A percentile compares a stretch with the other conserved stretches of the same genome.
These are phyloP conservation scores for Arbutus unedo DNA, from an alignment of 148 eudicot species.

Conservation along the genomic window DNA sequence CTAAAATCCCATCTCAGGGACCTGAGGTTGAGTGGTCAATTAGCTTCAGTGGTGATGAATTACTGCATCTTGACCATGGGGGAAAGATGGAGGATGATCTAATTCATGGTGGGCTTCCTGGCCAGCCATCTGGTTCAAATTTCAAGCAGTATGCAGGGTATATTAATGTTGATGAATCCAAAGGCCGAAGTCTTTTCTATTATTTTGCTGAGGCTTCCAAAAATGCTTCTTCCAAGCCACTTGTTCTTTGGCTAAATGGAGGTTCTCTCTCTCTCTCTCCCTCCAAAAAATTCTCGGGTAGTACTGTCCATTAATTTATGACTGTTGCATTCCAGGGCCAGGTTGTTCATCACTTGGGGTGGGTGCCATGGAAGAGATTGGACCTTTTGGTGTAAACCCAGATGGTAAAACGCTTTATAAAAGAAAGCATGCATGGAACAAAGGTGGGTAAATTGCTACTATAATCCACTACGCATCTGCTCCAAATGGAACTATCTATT, in stretches of 20 bases:
- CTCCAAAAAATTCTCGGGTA: neutral
- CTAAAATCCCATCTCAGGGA: slow-evolving; percentile 5
- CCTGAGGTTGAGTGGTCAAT: neutral
- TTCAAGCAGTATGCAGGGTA: slow-evolving; percentile 51
- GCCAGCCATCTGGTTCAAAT: slow-evolving; percentile 30
- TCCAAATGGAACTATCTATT: neutral
- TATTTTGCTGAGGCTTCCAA: slow-evolving; percentile 38
- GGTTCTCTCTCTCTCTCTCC: slow-evolving; percentile 23
- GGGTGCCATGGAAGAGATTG: slow-evolving; percentile 52
- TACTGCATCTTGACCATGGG: neutral
- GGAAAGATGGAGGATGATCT: slow-evolving; percentile 34
- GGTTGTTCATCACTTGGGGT: slow-evolving; percentile 52
- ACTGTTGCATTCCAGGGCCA: slow-evolving; percentile 30
- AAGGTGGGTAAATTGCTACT: slow-evolving; percentile 19
- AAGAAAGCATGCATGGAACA: slow-evolving; percentile 42
- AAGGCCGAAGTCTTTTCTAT: slow-evolving; percentile 43
- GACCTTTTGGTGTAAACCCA: slow-evolving; percentile 48
- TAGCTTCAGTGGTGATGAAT: neutral
- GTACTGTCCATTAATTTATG: neutral
- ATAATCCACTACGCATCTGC: too few species aligned
- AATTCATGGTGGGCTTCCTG: slow-evolving; percentile 33
- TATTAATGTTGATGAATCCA: slow-evolving; percentile 31
- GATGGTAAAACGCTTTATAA: slow-evolving; percentile 40
- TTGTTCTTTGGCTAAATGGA: slow-evolving; percentile 56
- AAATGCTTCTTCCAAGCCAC: slow-evolving; percentile 35